phyloP scores from a whole-genome alignment of 768 basidiomycete species.

The Agrocybe praecox region DNA sequence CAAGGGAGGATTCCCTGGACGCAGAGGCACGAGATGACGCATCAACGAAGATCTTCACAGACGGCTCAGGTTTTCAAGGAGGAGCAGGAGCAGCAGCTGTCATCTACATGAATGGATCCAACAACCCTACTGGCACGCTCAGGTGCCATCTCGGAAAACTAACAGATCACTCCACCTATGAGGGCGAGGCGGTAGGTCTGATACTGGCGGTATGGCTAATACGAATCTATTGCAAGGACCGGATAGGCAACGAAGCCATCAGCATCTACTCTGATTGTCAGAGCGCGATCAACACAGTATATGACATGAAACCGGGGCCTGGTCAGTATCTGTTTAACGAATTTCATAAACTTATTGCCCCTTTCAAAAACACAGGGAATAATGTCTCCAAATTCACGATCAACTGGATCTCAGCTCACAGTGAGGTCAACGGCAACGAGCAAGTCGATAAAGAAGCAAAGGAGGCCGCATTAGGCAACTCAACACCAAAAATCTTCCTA shows the following conservation, averaged over 20 bases:
- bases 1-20: slow-evolving; percentile 13
- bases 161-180: neutral
- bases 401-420: slow-evolving; percentile 2
- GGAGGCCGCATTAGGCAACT: neutral
- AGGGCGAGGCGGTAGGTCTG: neutral
- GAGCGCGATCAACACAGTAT: neutral
- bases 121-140: neutral
- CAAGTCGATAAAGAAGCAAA: neutral
- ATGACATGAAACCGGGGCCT: neutral
- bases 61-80: neutral
- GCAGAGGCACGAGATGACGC: neutral
- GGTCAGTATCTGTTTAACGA: slow-evolving; percentile 5
- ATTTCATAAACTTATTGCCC: neutral
- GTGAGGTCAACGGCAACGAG: neutral
- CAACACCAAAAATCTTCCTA: neutral
- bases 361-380: neutral
- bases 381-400: neutral
- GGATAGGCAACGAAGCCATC: neutral
- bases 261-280: neutral
- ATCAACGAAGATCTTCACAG: neutral
- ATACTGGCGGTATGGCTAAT: neutral
- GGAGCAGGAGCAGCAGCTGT: neutral
- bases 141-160: neutral
- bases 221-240: neutral
- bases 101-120: neutral